These are phyloP conservation scores for Monosporozyma unispora DNA, from an alignment of 805 yeast species.

Conservation along the genomic window DNA sequence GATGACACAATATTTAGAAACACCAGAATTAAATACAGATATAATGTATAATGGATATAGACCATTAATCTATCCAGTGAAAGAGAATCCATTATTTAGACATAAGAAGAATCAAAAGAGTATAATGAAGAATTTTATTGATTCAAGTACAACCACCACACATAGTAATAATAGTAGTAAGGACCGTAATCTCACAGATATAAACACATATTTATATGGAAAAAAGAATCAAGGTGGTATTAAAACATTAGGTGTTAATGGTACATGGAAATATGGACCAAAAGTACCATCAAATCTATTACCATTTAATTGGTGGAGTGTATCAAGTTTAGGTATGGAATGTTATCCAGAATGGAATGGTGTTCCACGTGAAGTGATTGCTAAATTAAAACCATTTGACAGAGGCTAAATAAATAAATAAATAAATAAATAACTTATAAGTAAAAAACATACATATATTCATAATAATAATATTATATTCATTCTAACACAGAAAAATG, in stretches of 20 bases:
- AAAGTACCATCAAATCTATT: conserved; percentile 15
- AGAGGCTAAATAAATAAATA: neutral
- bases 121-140: neutral
- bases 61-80: conserved; percentile 27
- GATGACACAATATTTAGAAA: conserved; percentile 25
- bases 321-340: conserved; percentile 27
- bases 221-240: conserved; percentile 21
- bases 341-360: conserved; percentile 26
- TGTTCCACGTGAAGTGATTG: conserved; percentile 19
- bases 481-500: no score
- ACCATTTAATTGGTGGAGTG: conserved; percentile 24
- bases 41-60: conserved; percentile 28
- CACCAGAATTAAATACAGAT: conserved; percentile 21
- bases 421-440: no score
- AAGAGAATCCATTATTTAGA: conserved; percentile 26
- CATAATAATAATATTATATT: neutral
- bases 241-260: conserved; percentile 25
- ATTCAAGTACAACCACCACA: neutral
- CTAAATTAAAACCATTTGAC: conserved; percentile 24
- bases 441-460: neutral
- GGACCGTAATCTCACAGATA: neutral
- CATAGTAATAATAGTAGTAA: neutral
- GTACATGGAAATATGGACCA: conserved; percentile 26
- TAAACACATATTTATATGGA: conserved; percentile 5
- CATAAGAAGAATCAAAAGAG: conserved; percentile 1